A percentile compares a stretch with the other conserved stretches of the same genome.
Evolutionary conservation across 208 protist species (phyloP).

Genomic region (Phytomonas sp.): DNA sequence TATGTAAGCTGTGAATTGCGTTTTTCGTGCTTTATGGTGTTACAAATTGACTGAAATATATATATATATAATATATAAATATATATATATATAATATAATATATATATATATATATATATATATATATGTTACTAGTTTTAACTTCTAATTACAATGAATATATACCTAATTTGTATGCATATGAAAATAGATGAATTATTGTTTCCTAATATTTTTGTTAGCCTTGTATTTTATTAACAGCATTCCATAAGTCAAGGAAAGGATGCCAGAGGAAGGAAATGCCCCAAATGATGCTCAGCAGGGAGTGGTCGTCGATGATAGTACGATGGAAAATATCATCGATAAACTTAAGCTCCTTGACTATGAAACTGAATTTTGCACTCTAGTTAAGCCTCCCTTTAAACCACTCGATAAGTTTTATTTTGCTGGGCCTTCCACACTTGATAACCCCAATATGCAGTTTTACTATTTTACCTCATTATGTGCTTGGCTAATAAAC

Average conservation of each 20-base stretch:
- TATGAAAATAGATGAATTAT: neutral
- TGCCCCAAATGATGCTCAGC: neutral
- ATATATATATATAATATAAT: neutral
- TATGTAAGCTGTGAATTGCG: conserved; percentile 1
- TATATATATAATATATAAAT: conserved; percentile 5
- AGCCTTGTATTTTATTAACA: neutral
- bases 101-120: conserved; percentile 3
- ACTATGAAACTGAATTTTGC: conserved; percentile 82
- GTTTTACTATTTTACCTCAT: conserved; percentile 88
- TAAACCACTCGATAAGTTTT: conserved; percentile 66
- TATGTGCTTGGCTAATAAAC: conserved; percentile 84
- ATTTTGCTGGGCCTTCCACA: conserved; percentile 71
- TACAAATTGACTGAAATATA: neutral
- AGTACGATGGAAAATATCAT: conserved; percentile 77
- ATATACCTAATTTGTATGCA: neutral
- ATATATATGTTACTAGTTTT: neutral
- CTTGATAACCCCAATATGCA: conserved; percentile 84
- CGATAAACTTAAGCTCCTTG: conserved; percentile 74
- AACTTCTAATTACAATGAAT: conserved; percentile 11
- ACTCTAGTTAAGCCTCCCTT: conserved; percentile 64
- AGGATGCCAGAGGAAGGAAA: neutral
- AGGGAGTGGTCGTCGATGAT: conserved; percentile 39
- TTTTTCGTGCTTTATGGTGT: neutral
- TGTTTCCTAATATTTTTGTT: neutral
- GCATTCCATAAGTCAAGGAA: neutral